These are phyloP conservation scores for Cyclocybe aegerita DNA, from an alignment of 768 basidiomycete species.

Conservation along the genomic window DNA sequence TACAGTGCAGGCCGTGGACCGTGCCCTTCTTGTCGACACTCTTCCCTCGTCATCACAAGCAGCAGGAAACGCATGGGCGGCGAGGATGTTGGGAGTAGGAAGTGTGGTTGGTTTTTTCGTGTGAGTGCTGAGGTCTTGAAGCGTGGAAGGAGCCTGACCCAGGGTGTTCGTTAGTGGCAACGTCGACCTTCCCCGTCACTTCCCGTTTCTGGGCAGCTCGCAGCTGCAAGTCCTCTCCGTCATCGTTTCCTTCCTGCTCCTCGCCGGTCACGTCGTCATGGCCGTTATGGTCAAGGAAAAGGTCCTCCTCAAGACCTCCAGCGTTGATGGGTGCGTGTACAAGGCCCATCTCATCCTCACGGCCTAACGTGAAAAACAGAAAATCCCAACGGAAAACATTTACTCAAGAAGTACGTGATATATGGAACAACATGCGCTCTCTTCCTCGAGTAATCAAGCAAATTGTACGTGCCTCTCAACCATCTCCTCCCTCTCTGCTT, in stretches of 20 bases:
- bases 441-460: constrained; percentile 76
- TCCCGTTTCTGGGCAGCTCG: constrained; percentile 76
- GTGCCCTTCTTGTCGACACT: constrained; percentile 87
- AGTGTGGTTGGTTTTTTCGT: constrained; percentile 86
- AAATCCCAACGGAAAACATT: constrained; percentile 29
- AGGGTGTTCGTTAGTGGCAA: constrained; percentile 58
- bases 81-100: constrained; percentile 87
- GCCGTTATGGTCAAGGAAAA: constrained; percentile 67
- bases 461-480: constrained; percentile 55
- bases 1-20: constrained; percentile 84
- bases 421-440: constrained; percentile 69
- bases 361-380: constrained; percentile 4
- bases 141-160: background rate
- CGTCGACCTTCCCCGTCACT: constrained; percentile 63
- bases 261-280: constrained; percentile 64
- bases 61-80: constrained; percentile 92
- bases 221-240: constrained; percentile 83
- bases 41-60: constrained; percentile 76
- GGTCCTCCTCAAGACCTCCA: constrained; percentile 48
- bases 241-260: constrained; percentile 66
- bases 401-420: constrained; percentile 51
- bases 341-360: background rate
- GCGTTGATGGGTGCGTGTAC: constrained; percentile 15
- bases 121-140: constrained; percentile 42
- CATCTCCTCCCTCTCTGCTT: background rate